Evolutionary conservation across 768 basidiomycete species (phyloP).

Genomic region (Rhodosporidiobolus sp.): DNA sequence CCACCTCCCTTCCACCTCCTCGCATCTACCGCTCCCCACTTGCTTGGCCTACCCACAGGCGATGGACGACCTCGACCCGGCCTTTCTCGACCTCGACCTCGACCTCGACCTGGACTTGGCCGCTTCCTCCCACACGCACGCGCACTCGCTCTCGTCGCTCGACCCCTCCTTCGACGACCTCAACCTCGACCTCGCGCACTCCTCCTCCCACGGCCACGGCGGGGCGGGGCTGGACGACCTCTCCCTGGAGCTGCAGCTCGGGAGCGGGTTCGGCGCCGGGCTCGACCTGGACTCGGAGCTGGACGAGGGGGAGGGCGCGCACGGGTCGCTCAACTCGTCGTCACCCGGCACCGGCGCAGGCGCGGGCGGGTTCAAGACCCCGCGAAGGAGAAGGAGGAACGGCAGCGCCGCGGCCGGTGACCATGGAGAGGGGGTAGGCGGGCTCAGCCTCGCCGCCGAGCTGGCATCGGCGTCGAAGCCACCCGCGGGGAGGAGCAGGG

Average conservation of each 20-base stretch:
- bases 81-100: conserved; percentile 29
- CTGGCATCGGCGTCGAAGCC: conserved; percentile 24
- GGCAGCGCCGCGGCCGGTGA: neutral
- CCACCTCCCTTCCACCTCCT: no score
- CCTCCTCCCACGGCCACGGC: no score
- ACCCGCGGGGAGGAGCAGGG: neutral
- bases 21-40: no score
- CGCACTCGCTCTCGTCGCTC: neutral
- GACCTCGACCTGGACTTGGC: conserved; percentile 26
- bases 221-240: neutral
- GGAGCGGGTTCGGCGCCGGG: neutral
- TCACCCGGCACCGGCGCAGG: neutral
- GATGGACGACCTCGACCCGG: conserved; percentile 30
- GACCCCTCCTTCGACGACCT: conserved; percentile 5
- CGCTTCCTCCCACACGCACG: neutral
- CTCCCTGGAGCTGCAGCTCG: neutral
- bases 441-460: conserved; percentile 27
- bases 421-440: neutral
- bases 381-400: neutral
- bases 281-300: neutral
- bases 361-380: neutral
- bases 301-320: neutral
- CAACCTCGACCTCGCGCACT: neutral
- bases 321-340: neutral
- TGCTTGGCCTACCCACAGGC: no score